phyloP scores from a whole-genome alignment of 2,329 filamentous ascomycete genomes.

The Fusarium zealandicum region DNA sequence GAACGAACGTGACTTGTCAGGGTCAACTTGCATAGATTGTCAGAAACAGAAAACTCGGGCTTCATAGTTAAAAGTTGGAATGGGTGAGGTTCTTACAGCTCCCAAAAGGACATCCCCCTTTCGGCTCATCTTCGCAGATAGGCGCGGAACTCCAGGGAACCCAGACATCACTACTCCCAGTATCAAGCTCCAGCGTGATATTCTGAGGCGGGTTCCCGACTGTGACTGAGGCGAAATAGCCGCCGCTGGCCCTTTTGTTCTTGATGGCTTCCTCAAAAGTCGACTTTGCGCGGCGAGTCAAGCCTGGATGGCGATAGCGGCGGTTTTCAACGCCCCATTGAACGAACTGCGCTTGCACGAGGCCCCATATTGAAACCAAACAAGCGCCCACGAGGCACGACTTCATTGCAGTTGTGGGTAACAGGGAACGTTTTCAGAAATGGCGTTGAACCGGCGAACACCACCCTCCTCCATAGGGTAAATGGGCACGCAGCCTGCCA shows the following conservation, averaged over 20 bases:
- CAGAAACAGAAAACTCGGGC: slow-evolving; percentile 22
- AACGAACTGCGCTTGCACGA: slow-evolving; percentile 48
- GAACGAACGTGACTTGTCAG: slow-evolving; percentile 56
- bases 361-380: slow-evolving; percentile 35
- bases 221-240: slow-evolving; percentile 63
- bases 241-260: slow-evolving; percentile 54
- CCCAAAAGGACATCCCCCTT: slow-evolving; percentile 51
- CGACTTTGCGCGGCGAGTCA: slow-evolving; percentile 49
- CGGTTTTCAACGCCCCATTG: slow-evolving; percentile 57
- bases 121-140: slow-evolving; percentile 48
- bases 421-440: slow-evolving; percentile 25
- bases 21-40: slow-evolving; percentile 51
- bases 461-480: slow-evolving; percentile 38
- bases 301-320: slow-evolving; percentile 38
- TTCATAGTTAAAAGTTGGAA: neutral
- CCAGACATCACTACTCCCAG: slow-evolving; percentile 72
- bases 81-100: slow-evolving; percentile 51
- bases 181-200: slow-evolving; percentile 67
- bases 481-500: slow-evolving; percentile 21
- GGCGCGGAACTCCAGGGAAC: slow-evolving; percentile 52
- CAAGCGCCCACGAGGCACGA: slow-evolving; percentile 27
- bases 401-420: slow-evolving; percentile 36
- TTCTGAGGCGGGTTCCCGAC: slow-evolving; percentile 66
- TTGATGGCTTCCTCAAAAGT: slow-evolving; percentile 53
- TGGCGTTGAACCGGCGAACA: slow-evolving; percentile 30